Evolutionary conservation across 306 rosid genomes (phyloP).

Genomic region (Echinosophora koreensis): DNA sequence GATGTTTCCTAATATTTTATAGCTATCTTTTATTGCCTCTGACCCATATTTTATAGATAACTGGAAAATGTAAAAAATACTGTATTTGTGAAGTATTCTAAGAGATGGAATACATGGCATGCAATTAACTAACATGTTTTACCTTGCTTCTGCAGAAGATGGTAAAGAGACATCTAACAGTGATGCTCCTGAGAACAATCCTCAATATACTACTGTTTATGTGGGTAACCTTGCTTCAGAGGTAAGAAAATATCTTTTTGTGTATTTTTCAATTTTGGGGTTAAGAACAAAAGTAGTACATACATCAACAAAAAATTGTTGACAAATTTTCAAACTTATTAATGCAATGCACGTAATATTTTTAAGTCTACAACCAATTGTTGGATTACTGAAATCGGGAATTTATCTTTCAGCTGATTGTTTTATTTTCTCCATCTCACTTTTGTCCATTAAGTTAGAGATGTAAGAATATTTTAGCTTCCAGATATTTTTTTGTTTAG

Average conservation of each 20-base stretch:
- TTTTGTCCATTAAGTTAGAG: background rate
- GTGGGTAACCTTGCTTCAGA: conserved; percentile 96
- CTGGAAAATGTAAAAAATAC: conserved; percentile 3
- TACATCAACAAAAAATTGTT: background rate
- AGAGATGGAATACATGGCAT: background rate
- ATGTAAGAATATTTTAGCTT: background rate
- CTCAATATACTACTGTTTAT: conserved; percentile 95
- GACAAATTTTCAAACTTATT: conserved; percentile 27
- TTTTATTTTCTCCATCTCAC: background rate
- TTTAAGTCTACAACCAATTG: conserved; percentile 4
- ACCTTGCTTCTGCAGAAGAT: conserved; percentile 74
- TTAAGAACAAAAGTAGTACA: background rate
- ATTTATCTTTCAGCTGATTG: no score
- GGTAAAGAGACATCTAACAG: conserved; percentile 76
- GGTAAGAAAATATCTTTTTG: conserved; percentile 53
- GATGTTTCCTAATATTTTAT: conserved; percentile 10
- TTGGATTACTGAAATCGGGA: background rate
- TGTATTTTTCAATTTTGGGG: background rate
- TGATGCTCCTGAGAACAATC: conserved; percentile 95
- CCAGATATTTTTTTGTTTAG: background rate
- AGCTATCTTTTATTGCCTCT: background rate
- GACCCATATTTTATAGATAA: conserved; percentile 30
- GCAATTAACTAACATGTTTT: conserved; percentile 8
- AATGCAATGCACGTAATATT: conserved; percentile 8
- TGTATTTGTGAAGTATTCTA: background rate